A percentile compares a stretch with the other conserved stretches of the same genome.
These are phyloP conservation scores for Rhodocollybia butyracea DNA, from an alignment of 768 basidiomycete species.

Conservation along the genomic window DNA sequence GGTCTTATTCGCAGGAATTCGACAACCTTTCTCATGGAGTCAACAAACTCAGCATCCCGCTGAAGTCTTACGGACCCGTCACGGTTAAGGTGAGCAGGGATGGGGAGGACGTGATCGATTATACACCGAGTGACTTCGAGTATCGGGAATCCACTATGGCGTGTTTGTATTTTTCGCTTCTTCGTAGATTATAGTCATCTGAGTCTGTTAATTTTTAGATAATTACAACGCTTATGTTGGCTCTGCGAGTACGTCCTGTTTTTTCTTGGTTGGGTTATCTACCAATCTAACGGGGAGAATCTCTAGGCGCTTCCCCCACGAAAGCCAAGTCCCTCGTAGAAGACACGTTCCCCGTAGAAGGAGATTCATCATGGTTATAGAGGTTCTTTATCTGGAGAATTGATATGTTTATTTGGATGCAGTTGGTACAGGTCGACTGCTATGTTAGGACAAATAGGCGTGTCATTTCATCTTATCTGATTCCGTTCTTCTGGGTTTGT, in stretches of 20 bases:
- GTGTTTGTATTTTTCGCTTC: conserved; percentile 25
- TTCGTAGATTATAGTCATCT: not conserved
- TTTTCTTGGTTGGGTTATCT: not conserved
- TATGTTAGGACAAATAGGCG: no score
- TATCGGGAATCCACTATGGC: conserved; percentile 30
- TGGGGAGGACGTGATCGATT: conserved; percentile 47
- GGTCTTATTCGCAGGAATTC: conserved; percentile 36
- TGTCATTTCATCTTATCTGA: no score
- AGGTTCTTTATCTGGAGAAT: no score
- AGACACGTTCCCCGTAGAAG: no score
- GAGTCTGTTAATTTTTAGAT: conserved; percentile 34
- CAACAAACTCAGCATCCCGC: conserved; percentile 56
- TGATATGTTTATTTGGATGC: no score
- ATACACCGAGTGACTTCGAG: conserved; percentile 43
- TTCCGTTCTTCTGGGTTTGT: no score
- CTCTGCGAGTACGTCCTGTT: conserved; percentile 35
- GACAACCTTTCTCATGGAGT: conserved; percentile 46
- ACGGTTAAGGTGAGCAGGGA: conserved; percentile 50
- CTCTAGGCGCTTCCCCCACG: no score
- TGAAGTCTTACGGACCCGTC: conserved; percentile 51
- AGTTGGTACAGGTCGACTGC: no score
- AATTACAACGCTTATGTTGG: conserved; percentile 66
- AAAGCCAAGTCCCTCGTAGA: no score
- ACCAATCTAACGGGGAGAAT: no score
- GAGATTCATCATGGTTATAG: no score